Evolutionary conservation across 164 flowering plant genomes (phyloP).

Genomic region (Vitis cinerea): DNA sequence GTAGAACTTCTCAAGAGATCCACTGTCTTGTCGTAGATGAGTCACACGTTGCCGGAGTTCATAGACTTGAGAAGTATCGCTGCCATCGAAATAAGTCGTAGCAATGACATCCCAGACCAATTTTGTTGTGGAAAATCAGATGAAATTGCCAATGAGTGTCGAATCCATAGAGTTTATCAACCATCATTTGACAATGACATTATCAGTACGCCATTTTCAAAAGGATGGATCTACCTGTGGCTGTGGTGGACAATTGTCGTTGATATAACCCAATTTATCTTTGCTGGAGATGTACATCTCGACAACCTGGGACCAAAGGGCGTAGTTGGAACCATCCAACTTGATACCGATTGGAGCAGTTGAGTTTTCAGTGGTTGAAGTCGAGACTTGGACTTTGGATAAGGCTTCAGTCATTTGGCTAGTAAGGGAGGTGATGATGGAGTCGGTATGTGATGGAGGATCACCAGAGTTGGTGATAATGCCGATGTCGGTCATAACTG

Average conservation of each 20-base stretch:
- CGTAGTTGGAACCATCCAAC: conserved; percentile 17
- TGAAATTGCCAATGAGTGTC: background rate
- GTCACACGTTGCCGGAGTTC: background rate
- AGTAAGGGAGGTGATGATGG: too few species aligned
- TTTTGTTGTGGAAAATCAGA: background rate
- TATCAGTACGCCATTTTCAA: background rate
- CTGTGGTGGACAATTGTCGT: background rate
- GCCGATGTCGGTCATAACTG: too few species aligned
- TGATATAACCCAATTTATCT: background rate
- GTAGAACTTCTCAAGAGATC: conserved; percentile 3
- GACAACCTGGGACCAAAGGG: conserved; percentile 9
- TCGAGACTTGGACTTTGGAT: too few species aligned
- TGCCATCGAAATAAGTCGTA: conserved; percentile 2
- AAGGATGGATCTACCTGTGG: background rate
- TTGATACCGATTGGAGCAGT: conserved; percentile 8
- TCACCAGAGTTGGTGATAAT: too few species aligned
- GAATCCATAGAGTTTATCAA: background rate
- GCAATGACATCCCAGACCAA: background rate
- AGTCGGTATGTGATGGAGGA: too few species aligned
- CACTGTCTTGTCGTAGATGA: background rate
- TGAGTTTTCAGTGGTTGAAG: too few species aligned
- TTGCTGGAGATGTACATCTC: background rate
- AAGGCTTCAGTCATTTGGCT: too few species aligned
- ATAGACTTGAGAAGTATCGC: conserved; percentile 8
- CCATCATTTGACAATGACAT: conserved; percentile 6